A percentile compares a stretch with the other conserved stretches of the same genome.
These are phyloP conservation scores for Pueraria montana DNA, from an alignment of 306 rosid species.

Conservation along the genomic window DNA sequence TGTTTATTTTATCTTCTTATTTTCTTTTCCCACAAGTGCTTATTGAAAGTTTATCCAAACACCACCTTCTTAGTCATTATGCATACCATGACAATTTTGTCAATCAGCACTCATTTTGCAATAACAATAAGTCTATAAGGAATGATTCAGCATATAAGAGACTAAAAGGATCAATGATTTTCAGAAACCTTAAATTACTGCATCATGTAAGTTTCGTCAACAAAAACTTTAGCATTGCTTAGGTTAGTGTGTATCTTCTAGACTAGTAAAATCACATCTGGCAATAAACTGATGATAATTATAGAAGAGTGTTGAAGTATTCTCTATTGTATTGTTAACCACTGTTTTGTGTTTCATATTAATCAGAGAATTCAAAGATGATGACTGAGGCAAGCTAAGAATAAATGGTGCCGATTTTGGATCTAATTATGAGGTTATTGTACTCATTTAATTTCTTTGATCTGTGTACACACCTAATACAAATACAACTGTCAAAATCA, in stretches of 20 bases:
- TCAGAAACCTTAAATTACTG: not conserved
- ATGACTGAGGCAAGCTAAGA: constrained; percentile 65
- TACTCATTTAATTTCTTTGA: constrained; percentile 44
- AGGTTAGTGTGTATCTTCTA: not conserved
- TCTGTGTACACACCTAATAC: constrained; percentile 46
- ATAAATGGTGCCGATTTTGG: constrained; percentile 50
- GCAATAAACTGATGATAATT: not conserved
- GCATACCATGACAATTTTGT: constrained; percentile 13
- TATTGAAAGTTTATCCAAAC: too few species aligned
- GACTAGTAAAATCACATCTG: constrained; percentile 21
- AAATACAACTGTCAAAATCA: constrained; percentile 37
- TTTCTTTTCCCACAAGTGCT: too few species aligned
- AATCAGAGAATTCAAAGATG: constrained; percentile 93
- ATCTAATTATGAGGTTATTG: constrained; percentile 44
- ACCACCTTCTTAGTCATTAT: too few species aligned
- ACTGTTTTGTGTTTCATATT: constrained; percentile 41
- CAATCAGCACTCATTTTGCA: not conserved
- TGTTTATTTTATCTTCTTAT: too few species aligned
- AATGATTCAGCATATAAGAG: constrained; percentile 1
- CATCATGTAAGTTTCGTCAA: constrained; percentile 5
- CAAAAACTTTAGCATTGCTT: not conserved
- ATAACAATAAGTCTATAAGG: not conserved
- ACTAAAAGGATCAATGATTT: not conserved
- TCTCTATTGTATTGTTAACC: constrained; percentile 30
- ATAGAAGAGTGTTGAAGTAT: not conserved